These are phyloP conservation scores for Aspergillus texensis DNA, from an alignment of 2,329 filamentous ascomycete species.

Conservation along the genomic window DNA sequence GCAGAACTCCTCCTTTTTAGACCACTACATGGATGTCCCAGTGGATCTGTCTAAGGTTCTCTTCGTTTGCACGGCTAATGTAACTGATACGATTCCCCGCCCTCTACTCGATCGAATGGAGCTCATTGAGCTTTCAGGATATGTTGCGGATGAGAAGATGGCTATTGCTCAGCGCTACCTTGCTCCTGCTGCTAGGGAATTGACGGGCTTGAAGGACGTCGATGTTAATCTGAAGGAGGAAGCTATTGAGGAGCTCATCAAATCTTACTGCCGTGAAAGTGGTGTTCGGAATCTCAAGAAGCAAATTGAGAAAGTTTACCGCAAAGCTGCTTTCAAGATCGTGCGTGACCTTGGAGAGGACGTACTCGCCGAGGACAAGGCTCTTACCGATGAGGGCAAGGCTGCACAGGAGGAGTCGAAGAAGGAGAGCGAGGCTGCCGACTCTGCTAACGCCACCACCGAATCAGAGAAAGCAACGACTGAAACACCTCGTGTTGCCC, in stretches of 20 bases:
- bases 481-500: slow-evolving; percentile 69
- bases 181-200: slow-evolving; percentile 88
- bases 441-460: slow-evolving; percentile 63
- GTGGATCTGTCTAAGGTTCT: slow-evolving; percentile 97
- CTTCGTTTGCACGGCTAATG: slow-evolving; percentile 98
- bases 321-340: slow-evolving; percentile 95
- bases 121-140: slow-evolving; percentile 92
- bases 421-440: slow-evolving; percentile 60
- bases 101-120: slow-evolving; percentile 97
- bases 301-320: slow-evolving; percentile 98
- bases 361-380: slow-evolving; percentile 75
- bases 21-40: slow-evolving; percentile 98
- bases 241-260: slow-evolving; percentile 95
- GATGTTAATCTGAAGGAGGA: slow-evolving; percentile 84
- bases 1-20: slow-evolving; percentile 95
- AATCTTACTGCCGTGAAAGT: slow-evolving; percentile 96
- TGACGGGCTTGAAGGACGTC: slow-evolving; percentile 86
- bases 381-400: slow-evolving; percentile 84
- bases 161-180: slow-evolving; percentile 94
- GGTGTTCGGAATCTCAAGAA: slow-evolving; percentile 98
- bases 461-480: slow-evolving; percentile 42
- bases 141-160: slow-evolving; percentile 98
- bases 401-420: slow-evolving; percentile 65
- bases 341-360: slow-evolving; percentile 92
- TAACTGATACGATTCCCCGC: slow-evolving; percentile 95